Conservation (phyloP, 108 stramenopile species). For the Cyclotella sp. region DNA sequence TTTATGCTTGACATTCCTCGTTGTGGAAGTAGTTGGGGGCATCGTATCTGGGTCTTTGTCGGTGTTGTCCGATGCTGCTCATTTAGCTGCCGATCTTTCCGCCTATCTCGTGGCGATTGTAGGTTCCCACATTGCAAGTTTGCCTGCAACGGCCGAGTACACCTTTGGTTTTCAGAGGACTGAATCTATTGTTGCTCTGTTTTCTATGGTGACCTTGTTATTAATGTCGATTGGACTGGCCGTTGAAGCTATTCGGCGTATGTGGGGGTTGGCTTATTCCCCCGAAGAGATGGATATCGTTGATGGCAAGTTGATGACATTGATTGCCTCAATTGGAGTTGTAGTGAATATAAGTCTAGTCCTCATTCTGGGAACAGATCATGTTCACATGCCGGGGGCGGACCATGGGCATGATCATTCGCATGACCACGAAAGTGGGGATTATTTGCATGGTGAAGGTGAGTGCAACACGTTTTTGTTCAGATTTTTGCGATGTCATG, state of each 20-base stretch:
- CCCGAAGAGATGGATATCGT: conserved; percentile 59
- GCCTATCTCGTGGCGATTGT: conserved; percentile 81
- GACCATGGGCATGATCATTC: conserved; percentile 52
- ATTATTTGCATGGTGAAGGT: conserved; percentile 21
- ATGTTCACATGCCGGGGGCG: conserved; percentile 75
- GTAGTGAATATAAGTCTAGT: conserved; percentile 91
- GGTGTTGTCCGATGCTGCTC: conserved; percentile 90
- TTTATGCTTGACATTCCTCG: conserved; percentile 70
- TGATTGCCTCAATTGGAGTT: conserved; percentile 89
- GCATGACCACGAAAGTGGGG: conserved; percentile 26
- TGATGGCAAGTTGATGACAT: conserved; percentile 90
- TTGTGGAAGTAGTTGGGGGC: conserved; percentile 84
- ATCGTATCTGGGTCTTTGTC: conserved; percentile 76
- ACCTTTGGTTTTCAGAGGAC: conserved; percentile 93
- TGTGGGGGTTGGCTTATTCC: conserved; percentile 40
- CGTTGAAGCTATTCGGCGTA: conserved; percentile 74
- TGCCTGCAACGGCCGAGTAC: conserved; percentile 75
- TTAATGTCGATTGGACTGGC: conserved; percentile 80
- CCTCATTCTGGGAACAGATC: conserved; percentile 79
- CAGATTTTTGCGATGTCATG: neutral
- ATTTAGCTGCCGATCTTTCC: conserved; percentile 82
- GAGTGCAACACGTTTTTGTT: neutral
- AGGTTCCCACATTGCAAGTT: conserved; percentile 77
- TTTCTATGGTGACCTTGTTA: conserved; percentile 79
- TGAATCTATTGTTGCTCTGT: conserved; percentile 91